A percentile compares a stretch with the other conserved stretches of the same genome.
phyloP scores from a whole-genome alignment of 352 stramenopile species.

The Phytophthora citricola region DNA sequence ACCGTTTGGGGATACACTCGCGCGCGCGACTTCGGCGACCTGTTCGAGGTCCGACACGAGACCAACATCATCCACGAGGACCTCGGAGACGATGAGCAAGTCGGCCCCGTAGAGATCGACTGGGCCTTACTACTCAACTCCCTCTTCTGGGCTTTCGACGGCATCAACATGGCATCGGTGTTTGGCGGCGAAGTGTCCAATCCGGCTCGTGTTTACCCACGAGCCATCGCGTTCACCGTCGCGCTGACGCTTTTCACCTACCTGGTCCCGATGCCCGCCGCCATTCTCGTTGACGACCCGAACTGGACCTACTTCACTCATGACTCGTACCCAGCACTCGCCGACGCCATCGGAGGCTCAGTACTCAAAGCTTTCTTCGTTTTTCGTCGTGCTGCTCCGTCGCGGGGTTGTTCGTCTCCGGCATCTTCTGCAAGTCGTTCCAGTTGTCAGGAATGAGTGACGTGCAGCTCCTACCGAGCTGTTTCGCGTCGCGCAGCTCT shows the following conservation, averaged over 20 bases:
- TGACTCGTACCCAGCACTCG: conserved; percentile 88
- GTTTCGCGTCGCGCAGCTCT: conserved; percentile 70
- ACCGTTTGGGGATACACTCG: conserved; percentile 48
- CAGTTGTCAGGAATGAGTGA: conserved; percentile 85
- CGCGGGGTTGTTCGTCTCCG: conserved; percentile 90
- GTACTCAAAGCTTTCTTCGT: conserved; percentile 90
- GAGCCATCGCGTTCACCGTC: conserved; percentile 39
- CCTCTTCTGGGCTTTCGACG: conserved; percentile 95
- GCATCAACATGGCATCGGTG: conserved; percentile 86
- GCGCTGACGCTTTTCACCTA: conserved; percentile 37
- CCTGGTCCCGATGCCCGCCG: conserved; percentile 77
- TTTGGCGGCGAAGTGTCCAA: conserved; percentile 90
- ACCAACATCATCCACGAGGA: conserved; percentile 28
- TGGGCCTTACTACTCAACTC: conserved; percentile 92
- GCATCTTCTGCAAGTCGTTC: conserved; percentile 91
- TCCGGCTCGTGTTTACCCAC: conserved; percentile 73
- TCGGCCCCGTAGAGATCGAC: conserved; percentile 40
- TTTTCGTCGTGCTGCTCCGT: conserved; percentile 78
- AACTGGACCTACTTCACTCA: conserved; percentile 87
- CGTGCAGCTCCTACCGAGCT: conserved; percentile 75
- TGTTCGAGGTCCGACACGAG: conserved; percentile 90
- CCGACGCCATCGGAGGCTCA: conserved; percentile 80
- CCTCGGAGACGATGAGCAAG: conserved; percentile 67
- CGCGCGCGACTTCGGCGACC: conserved; percentile 73
- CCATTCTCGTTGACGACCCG: conserved; percentile 71